These are phyloP conservation scores for Globisporangium cederbergense DNA, from an alignment of 352 stramenopile genomes.

Conservation along the genomic window DNA sequence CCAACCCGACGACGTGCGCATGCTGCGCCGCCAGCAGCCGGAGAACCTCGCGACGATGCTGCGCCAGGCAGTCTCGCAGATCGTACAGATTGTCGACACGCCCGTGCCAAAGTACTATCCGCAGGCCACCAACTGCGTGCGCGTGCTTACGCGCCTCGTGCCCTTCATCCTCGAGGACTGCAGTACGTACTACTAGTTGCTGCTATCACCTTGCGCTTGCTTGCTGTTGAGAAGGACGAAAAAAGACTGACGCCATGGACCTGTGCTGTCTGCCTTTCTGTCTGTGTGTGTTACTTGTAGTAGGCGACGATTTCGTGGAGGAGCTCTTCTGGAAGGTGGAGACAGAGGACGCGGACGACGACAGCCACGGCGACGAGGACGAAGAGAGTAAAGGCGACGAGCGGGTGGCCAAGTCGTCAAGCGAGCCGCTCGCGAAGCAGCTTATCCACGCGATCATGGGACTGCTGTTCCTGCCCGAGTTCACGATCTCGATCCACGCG, in stretches of 20 bases:
- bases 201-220: background rate
- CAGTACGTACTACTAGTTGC: conserved; percentile 16
- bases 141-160: conserved; percentile 77
- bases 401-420: background rate
- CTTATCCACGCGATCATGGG: conserved; percentile 87
- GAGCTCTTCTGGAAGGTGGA: conserved; percentile 76
- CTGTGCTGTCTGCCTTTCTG: background rate
- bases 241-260: background rate
- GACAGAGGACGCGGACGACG: conserved; percentile 14
- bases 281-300: background rate
- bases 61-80: conserved; percentile 69
- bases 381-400: conserved; percentile 35
- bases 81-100: conserved; percentile 86
- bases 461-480: conserved; percentile 82
- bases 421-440: conserved; percentile 58
- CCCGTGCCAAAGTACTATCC: conserved; percentile 87
- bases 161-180: conserved; percentile 83
- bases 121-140: conserved; percentile 83
- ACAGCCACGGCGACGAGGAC: conserved; percentile 30
- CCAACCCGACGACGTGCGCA: conserved; percentile 85
- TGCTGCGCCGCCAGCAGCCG: conserved; percentile 82
- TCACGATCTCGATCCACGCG: conserved; percentile 80
- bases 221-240: background rate
- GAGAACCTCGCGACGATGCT: conserved; percentile 84
- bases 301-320: conserved; percentile 77